Conservation (phyloP, 202 grass and related monocot species). For the Zoysia matrella region DNA sequence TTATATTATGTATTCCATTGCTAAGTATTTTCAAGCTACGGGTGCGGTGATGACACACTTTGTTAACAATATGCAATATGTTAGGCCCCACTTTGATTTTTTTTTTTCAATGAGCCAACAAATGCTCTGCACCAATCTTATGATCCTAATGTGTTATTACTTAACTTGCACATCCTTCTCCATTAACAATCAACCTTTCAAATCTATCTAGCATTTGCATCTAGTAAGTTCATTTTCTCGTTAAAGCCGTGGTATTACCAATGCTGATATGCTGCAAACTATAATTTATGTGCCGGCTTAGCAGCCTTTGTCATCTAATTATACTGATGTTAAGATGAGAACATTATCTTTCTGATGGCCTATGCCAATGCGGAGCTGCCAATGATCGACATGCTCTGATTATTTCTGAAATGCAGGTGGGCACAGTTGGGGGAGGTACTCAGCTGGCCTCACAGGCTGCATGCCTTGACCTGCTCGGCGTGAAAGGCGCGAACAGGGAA, state of each 20-base stretch:
- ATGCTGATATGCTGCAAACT: too few species aligned
- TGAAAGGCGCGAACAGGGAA: conserved; percentile 78
- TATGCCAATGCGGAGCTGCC: conserved; percentile 4
- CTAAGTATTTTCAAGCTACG: too few species aligned
- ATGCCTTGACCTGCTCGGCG: conserved; percentile 86
- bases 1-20: neutral
- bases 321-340: neutral
- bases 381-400: conserved; percentile 12
- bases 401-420: conserved; percentile 68
- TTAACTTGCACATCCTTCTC: conserved; percentile 42
- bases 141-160: conserved; percentile 32
- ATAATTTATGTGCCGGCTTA: conserved; percentile 11
- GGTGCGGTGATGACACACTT: neutral
- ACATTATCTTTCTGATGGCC: conserved; percentile 19
- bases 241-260: too few species aligned
- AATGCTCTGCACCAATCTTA: conserved; percentile 32
- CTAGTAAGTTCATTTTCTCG: too few species aligned
- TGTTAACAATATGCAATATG: neutral
- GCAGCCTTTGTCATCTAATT: conserved; percentile 16
- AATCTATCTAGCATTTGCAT: too few species aligned
- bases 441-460: conserved; percentile 83
- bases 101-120: conserved; percentile 10
- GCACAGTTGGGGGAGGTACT: conserved; percentile 94
- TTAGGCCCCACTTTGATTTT: conserved; percentile 38
- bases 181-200: neutral